A percentile compares a stretch with the other conserved stretches of the same genome.
phyloP scores from a whole-genome alignment of 73 alveolate species.

The Paramecium biaurelia region DNA sequence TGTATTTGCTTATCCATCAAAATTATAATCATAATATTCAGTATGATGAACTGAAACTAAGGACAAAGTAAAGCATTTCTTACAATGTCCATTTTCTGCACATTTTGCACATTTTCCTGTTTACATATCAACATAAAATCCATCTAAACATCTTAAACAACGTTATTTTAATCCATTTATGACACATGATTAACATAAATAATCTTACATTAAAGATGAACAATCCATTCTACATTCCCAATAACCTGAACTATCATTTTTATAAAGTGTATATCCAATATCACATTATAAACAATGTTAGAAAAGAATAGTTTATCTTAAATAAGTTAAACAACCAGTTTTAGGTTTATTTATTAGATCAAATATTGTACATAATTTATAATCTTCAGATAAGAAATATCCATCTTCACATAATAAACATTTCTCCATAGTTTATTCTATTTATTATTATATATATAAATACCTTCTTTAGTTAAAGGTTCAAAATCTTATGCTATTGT shows the following conservation, averaged over 20 bases:
- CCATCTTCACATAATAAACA: not conserved
- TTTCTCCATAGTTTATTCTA: not conserved
- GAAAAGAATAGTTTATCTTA: not conserved
- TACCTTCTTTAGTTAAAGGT: conserved; percentile 7
- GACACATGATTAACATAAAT: not conserved
- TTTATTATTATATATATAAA: not conserved
- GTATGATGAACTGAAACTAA: not conserved
- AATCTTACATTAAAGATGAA: not conserved
- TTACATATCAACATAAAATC: conserved; percentile 20
- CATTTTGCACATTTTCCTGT: conserved; percentile 22
- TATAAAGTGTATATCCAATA: not conserved
- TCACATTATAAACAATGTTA: not conserved
- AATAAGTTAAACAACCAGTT: not conserved
- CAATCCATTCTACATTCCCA: not conserved
- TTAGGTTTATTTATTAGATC: not conserved
- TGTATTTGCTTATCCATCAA: not conserved
- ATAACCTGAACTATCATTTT: not conserved
- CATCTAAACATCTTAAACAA: conserved; percentile 3
- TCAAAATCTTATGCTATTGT: not conserved
- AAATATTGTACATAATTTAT: not conserved
- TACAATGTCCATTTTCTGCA: not conserved
- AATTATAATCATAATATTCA: not conserved
- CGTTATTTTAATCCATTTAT: not conserved
- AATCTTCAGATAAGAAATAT: not conserved
- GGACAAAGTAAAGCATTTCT: not conserved